These are phyloP conservation scores for Xylaria flabelliformis DNA, from an alignment of 495 filamentous ascomycete genomes.

Conservation along the genomic window DNA sequence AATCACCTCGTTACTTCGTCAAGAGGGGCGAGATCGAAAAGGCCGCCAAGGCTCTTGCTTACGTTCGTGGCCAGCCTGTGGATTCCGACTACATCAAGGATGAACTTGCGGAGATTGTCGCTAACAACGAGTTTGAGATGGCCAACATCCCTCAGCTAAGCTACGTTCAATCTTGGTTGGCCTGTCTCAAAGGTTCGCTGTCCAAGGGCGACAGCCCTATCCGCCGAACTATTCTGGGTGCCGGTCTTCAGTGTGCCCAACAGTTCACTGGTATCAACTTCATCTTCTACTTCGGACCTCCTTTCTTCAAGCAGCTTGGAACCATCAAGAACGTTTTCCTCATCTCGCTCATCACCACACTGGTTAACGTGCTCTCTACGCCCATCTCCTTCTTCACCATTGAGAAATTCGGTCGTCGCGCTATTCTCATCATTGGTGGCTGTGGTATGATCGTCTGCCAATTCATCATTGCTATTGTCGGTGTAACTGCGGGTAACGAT, in stretches of 20 bases:
- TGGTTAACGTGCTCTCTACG: slow-evolving; percentile 77
- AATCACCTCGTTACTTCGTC: slow-evolving; percentile 67
- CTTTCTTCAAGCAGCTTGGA: slow-evolving; percentile 68
- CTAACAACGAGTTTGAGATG: slow-evolving; percentile 70
- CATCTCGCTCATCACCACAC: slow-evolving; percentile 74
- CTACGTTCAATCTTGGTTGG: slow-evolving; percentile 66
- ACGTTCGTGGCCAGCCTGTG: slow-evolving; percentile 58
- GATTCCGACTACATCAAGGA: slow-evolving; percentile 69
- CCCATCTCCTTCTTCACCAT: slow-evolving; percentile 68
- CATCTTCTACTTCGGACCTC: slow-evolving; percentile 71
- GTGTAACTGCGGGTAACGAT: slow-evolving; percentile 57
- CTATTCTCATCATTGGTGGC: slow-evolving; percentile 70
- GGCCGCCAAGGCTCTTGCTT: slow-evolving; percentile 57
- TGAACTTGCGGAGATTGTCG: slow-evolving; percentile 75
- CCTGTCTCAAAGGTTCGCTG: slow-evolving; percentile 71
- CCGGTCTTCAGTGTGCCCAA: slow-evolving; percentile 69
- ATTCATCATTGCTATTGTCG: slow-evolving; percentile 69
- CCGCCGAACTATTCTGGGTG: slow-evolving; percentile 72
- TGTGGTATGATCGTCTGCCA: slow-evolving; percentile 74
- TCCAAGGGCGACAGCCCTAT: slow-evolving; percentile 65
- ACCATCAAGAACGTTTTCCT: slow-evolving; percentile 67
- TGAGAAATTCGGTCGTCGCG: slow-evolving; percentile 72
- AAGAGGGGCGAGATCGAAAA: slow-evolving; percentile 61
- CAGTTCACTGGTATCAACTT: slow-evolving; percentile 49
- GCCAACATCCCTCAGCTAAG: slow-evolving; percentile 62